Conservation (phyloP, 1,139 yeast species). For the Keqinozyma sinolaborantium region DNA sequence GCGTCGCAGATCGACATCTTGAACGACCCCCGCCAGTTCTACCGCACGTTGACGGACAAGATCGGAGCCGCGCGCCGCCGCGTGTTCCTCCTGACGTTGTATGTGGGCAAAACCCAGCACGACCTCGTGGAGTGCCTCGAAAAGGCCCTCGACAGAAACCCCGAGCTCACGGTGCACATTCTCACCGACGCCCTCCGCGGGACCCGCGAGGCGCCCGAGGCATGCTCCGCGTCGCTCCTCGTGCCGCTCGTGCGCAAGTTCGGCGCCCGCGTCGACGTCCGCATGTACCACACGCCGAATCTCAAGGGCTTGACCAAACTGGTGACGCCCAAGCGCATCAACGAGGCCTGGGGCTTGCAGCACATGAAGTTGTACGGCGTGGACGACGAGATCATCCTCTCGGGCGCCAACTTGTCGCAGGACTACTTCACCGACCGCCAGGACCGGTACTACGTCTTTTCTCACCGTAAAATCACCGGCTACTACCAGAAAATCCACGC, state of each 20-base stretch:
- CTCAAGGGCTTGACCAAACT: constrained; percentile 63
- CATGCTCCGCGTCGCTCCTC: constrained; percentile 72
- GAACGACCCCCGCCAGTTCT: constrained; percentile 66
- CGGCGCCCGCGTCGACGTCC: constrained; percentile 70
- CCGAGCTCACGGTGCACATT: constrained; percentile 63
- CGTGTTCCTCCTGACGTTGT: constrained; percentile 79
- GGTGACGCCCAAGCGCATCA: constrained; percentile 75
- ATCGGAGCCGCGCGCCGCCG: constrained; percentile 54
- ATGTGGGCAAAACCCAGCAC: constrained; percentile 77
- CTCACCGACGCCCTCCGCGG: constrained; percentile 89
- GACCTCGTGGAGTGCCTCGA: constrained; percentile 66
- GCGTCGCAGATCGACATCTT: constrained; percentile 64
- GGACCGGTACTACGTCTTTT: constrained; percentile 82
- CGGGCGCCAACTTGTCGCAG: constrained; percentile 87
- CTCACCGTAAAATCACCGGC: constrained; percentile 53
- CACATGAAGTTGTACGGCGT: constrained; percentile 97
- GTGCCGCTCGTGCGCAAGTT: constrained; percentile 63
- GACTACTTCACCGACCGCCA: constrained; percentile 97
- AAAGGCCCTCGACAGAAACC: constrained; percentile 56
- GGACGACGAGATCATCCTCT: constrained; percentile 82
- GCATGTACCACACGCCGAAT: constrained; percentile 90
- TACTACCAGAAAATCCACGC: constrained; percentile 70
- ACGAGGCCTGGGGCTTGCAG: constrained; percentile 91
- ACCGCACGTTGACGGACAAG: constrained; percentile 54
- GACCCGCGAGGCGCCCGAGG: constrained; percentile 82